phyloP scores from a whole-genome alignment of 2,329 filamentous ascomycete genomes.

The Pseudogymnoascus sp. region DNA sequence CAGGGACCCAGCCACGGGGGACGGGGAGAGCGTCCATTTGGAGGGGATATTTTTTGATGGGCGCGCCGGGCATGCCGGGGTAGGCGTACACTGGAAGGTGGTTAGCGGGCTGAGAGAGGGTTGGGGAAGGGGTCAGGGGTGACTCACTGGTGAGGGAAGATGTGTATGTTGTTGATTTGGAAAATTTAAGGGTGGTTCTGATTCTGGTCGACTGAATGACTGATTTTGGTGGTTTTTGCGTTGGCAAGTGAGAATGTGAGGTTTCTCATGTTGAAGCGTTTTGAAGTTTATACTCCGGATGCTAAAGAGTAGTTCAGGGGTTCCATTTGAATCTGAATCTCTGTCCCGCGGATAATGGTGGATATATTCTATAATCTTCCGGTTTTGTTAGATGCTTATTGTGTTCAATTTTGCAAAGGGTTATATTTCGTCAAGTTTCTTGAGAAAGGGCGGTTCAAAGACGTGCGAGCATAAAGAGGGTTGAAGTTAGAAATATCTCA shows the following conservation, averaged over 20 bases:
- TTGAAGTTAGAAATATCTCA: no score
- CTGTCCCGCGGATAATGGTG: neutral
- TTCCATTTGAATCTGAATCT: neutral
- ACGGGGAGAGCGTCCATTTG: constrained; percentile 8
- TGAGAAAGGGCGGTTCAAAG: neutral
- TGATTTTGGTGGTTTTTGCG: neutral
- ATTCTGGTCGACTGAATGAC: neutral
- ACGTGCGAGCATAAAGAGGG: neutral
- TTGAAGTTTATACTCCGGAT: neutral
- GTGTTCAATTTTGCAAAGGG: neutral
- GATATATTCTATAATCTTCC: neutral
- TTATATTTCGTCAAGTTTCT: neutral
- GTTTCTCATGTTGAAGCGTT: neutral
- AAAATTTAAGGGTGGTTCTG: neutral
- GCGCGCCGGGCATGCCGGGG: neutral
- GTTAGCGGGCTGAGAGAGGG: neutral
- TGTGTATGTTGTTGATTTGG: neutral
- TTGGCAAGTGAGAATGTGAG: neutral
- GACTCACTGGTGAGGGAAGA: neutral
- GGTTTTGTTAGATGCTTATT: neutral
- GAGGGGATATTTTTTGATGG: neutral
- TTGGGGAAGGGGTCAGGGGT: neutral
- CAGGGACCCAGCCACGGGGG: neutral
- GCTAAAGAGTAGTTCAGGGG: neutral
- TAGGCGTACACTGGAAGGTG: neutral